These are phyloP conservation scores for Plasmodium vinckei DNA, from an alignment of 169 alveolate genomes.

Conservation along the genomic window DNA sequence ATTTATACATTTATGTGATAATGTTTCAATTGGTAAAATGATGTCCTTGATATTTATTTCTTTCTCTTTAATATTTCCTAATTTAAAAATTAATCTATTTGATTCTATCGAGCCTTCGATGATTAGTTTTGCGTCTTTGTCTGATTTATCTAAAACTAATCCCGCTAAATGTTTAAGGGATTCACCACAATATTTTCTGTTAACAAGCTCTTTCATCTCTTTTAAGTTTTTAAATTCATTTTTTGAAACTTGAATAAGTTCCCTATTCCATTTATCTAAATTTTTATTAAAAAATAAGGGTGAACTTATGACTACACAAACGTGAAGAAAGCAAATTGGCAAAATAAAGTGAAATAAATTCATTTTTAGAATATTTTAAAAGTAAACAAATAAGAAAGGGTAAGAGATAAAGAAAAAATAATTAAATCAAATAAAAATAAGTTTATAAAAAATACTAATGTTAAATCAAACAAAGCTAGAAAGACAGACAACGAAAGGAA, in stretches of 20 bases:
- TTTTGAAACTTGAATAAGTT: slow-evolving; percentile 50
- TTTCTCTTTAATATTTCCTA: slow-evolving; percentile 75
- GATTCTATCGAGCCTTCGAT: slow-evolving; percentile 72
- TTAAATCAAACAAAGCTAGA: too few relatives aligned
- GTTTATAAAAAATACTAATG: too few relatives aligned
- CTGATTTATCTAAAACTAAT: slow-evolving; percentile 58
- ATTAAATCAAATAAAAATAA: neutral
- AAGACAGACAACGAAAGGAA: too few relatives aligned
- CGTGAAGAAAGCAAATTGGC: slow-evolving; percentile 8
- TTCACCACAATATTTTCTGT: slow-evolving; percentile 67
- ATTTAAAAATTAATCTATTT: slow-evolving; percentile 41
- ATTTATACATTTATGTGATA: slow-evolving; percentile 82
- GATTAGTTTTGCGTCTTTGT: slow-evolving; percentile 67
- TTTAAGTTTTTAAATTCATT: slow-evolving; percentile 42
- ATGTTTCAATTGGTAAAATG: slow-evolving; percentile 82
- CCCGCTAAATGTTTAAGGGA: slow-evolving; percentile 74
- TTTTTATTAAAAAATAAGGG: slow-evolving; percentile 51
- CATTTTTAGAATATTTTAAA: slow-evolving; percentile 17
- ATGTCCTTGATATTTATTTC: slow-evolving; percentile 79
- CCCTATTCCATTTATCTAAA: slow-evolving; percentile 64
- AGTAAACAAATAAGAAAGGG: neutral
- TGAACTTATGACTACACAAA: slow-evolving; percentile 5
- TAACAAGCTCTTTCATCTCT: slow-evolving; percentile 26
- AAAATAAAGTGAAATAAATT: slow-evolving; percentile 15
- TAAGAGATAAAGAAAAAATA: neutral